Evolutionary conservation across 257 asterid species (phyloP).

Genomic region (Cruciata laevipes): DNA sequence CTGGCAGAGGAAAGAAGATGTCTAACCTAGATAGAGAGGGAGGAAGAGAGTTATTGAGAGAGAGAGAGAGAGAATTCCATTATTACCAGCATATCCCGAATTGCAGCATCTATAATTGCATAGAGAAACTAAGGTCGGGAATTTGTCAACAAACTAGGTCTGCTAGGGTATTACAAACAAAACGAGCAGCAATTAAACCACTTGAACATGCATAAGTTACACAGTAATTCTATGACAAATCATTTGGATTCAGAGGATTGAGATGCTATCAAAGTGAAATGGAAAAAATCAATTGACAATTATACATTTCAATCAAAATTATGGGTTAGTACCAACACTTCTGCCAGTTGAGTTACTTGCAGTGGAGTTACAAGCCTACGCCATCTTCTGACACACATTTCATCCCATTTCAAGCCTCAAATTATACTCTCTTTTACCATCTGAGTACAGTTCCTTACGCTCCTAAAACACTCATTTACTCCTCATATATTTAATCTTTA

Average conservation of each 20-base stretch:
- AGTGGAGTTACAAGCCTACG: neutral
- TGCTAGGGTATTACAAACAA: neutral
- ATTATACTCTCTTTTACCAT: neutral
- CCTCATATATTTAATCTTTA: neutral
- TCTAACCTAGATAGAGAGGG: conserved; percentile 50
- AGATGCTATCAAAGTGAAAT: neutral
- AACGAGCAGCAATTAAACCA: neutral
- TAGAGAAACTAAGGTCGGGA: neutral
- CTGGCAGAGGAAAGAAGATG: conserved; percentile 88
- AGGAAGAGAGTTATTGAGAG: neutral
- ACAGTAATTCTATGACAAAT: neutral
- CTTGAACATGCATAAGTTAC: neutral
- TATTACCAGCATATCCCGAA: neutral
- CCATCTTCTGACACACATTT: neutral
- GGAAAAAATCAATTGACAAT: neutral
- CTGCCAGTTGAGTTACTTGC: neutral
- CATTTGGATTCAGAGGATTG: neutral
- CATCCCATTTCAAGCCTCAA: neutral
- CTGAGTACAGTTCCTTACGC: neutral
- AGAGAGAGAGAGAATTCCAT: neutral
- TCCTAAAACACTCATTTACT: neutral
- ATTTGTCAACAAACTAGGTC: neutral
- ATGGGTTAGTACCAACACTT: neutral
- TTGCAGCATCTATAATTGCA: neutral
- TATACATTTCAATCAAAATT: no score